phyloP scores from a whole-genome alignment of 257 asterid species.

The Salvia miltiorrhiza region DNA sequence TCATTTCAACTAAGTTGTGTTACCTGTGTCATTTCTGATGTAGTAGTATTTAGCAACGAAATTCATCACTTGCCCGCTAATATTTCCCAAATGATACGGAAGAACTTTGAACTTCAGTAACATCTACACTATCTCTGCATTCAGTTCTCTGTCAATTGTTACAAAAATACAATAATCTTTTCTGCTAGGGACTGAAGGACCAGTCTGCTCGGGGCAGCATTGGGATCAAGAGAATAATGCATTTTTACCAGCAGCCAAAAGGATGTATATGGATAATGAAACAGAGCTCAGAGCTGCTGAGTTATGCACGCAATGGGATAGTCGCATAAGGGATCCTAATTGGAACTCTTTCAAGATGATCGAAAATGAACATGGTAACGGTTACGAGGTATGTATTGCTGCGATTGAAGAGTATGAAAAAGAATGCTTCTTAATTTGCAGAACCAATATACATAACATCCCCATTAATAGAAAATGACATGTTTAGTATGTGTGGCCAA shows the following conservation, averaged over 20 bases:
- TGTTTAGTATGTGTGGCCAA: too few species aligned
- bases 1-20: background rate
- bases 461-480: too few species aligned
- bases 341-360: too few species aligned
- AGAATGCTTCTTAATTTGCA: too few species aligned
- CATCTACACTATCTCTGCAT: background rate
- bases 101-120: background rate
- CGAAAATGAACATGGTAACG: too few species aligned
- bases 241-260: conserved; percentile 59
- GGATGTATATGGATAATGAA: conserved; percentile 35
- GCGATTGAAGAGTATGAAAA: too few species aligned
- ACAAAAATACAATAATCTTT: background rate
- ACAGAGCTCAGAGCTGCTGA: conserved; percentile 42
- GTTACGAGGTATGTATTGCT: too few species aligned
- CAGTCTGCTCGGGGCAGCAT: conserved; percentile 24
- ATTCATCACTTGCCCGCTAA: background rate
- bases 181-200: conserved; percentile 41
- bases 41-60: background rate
- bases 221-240: conserved; percentile 63
- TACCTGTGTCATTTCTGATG: too few species aligned
- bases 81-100: background rate
- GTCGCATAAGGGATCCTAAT: conserved; percentile 49
- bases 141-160: background rate
- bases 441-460: too few species aligned
- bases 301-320: conserved; percentile 63